Evolutionary conservation across 352 stramenopile species (phyloP).

Genomic region (Phytophthora melonis): DNA sequence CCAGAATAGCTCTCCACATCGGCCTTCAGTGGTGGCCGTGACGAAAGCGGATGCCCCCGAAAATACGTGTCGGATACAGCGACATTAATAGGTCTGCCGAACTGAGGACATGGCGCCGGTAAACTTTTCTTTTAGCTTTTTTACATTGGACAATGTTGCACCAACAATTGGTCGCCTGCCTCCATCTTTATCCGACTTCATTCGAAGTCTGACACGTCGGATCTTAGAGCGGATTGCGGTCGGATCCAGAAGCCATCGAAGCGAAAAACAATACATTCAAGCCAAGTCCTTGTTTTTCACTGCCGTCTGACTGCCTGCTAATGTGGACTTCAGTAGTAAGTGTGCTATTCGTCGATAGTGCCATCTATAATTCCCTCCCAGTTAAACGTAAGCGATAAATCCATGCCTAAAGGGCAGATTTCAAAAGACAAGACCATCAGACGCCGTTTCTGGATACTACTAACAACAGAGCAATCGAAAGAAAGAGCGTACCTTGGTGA

Average conservation of each 20-base stretch:
- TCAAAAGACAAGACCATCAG: neutral
- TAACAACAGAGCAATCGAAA: neutral
- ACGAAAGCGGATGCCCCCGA: neutral
- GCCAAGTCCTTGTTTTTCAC: too few species aligned
- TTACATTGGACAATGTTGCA: too few species aligned
- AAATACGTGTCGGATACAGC: neutral
- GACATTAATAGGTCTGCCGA: too few species aligned
- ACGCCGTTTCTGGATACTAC: too few species aligned
- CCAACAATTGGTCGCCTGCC: too few species aligned
- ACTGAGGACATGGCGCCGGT: too few species aligned
- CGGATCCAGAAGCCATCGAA: neutral
- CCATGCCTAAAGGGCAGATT: slow-evolving; percentile 18
- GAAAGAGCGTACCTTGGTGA: slow-evolving; percentile 8
- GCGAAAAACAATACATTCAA: too few species aligned
- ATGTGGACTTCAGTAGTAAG: too few species aligned
- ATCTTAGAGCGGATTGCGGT: neutral
- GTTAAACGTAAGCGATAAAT: slow-evolving; percentile 30
- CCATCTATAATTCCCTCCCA: slow-evolving; percentile 27
- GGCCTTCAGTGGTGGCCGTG: neutral
- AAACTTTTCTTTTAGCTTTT: too few species aligned
- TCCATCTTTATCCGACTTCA: neutral
- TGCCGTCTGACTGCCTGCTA: too few species aligned
- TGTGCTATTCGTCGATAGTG: neutral
- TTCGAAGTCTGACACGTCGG: neutral
- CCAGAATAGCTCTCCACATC: neutral